A percentile compares a stretch with the other conserved stretches of the same genome.
phyloP scores from a whole-genome alignment of 495 filamentous ascomycete species.

The Aspergillus sclerotioniger region DNA sequence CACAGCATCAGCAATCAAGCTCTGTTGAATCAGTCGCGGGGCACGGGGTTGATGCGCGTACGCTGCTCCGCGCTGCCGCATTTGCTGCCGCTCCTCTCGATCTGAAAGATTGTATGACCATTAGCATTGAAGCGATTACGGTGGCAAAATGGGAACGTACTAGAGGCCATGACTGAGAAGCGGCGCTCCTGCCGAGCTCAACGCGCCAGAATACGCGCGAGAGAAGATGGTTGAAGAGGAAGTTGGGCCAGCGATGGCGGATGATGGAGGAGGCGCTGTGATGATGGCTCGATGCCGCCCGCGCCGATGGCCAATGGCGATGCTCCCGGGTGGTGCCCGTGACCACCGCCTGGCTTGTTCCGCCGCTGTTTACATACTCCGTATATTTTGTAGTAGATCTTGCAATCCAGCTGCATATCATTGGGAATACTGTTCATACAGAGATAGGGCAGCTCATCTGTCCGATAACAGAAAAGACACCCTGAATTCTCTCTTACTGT shows the following conservation, averaged over 20 bases:
- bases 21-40: slow-evolving; percentile 22
- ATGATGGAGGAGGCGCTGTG: slow-evolving; percentile 4
- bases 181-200: slow-evolving; percentile 29
- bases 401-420: too few relatives aligned
- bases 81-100: slow-evolving; percentile 54
- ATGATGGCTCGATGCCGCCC: slow-evolving; percentile 2
- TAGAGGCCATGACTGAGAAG: slow-evolving; percentile 42
- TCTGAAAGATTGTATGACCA: slow-evolving; percentile 26
- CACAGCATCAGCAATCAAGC: slow-evolving; percentile 22
- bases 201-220: slow-evolving; percentile 30
- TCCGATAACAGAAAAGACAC: too few relatives aligned
- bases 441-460: too few relatives aligned
- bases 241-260: slow-evolving; percentile 1
- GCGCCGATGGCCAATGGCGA: slow-evolving; percentile 1
- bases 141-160: slow-evolving; percentile 27
- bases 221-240: slow-evolving; percentile 6
- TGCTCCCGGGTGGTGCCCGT: too few relatives aligned
- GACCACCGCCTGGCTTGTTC: too few relatives aligned
- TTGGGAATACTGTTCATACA: too few relatives aligned
- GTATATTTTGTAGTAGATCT: too few relatives aligned
- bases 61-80: slow-evolving; percentile 61
- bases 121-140: slow-evolving; percentile 18
- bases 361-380: too few relatives aligned
- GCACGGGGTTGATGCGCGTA: slow-evolving; percentile 35
- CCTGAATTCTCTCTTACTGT: too few relatives aligned